Conservation (phyloP, 257 asterid species). For the Rehmannia glutinosa region DNA sequence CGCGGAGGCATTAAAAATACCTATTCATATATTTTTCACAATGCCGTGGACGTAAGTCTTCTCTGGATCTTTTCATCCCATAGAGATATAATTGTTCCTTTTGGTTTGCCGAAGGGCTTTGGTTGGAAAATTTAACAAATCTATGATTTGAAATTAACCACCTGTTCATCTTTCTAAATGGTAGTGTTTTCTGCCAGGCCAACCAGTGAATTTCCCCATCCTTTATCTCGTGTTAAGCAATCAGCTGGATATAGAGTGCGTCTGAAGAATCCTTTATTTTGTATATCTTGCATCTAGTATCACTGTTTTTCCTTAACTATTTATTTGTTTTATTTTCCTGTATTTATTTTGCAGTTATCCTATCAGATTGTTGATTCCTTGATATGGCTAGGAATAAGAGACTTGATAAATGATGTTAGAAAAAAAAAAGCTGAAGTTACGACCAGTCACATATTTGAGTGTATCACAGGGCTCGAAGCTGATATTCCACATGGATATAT, state of each 20-base stretch:
- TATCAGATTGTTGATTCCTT: constrained; percentile 95
- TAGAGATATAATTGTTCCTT: constrained; percentile 6
- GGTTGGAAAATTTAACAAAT: background rate
- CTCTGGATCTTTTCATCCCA: constrained; percentile 16
- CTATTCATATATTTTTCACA: constrained; percentile 91
- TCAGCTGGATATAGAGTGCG: constrained; percentile 93
- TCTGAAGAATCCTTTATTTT: constrained; percentile 19
- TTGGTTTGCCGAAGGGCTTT: constrained; percentile 14
- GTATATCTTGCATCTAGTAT: constrained; percentile 7
- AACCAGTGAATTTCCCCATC: constrained; percentile 97
- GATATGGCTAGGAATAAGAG: constrained; percentile 97
- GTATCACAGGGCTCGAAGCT: constrained; percentile 80
- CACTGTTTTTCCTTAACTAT: background rate
- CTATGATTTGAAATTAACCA: background rate
- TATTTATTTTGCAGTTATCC: constrained; percentile 69
- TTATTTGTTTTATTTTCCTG: constrained; percentile 12
- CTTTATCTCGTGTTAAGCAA: constrained; percentile 94
- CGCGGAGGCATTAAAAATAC: constrained; percentile 83
- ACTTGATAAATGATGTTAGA: constrained; percentile 88
- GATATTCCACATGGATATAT: constrained; percentile 90
- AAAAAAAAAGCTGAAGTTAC: constrained; percentile 82
- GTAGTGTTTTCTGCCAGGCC: constrained; percentile 58
- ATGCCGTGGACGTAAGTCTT: constrained; percentile 99
- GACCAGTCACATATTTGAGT: constrained; percentile 90
- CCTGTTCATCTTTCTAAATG: constrained; percentile 16